Evolutionary conservation across 2,329 filamentous ascomycete species (phyloP).

Genomic region (Colletotrichum echinochloae): DNA sequence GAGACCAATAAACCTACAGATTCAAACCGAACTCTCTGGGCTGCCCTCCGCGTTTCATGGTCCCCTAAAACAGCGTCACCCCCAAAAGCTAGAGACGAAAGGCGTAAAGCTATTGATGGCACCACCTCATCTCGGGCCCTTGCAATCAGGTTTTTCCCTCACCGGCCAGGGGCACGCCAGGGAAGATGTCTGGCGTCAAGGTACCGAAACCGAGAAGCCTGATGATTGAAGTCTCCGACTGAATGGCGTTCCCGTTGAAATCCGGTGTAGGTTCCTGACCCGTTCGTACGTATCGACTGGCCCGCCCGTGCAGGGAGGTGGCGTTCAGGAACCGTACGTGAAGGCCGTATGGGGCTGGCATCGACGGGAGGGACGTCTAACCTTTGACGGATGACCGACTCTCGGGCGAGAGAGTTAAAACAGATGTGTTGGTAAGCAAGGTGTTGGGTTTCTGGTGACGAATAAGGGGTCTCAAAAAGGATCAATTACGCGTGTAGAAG

Average conservation of each 20-base stretch:
- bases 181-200: neutral
- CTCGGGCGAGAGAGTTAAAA: neutral
- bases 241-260: neutral
- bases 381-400: neutral
- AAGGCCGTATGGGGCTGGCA: too few species aligned
- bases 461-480: too few species aligned
- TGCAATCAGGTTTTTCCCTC: neutral
- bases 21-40: neutral
- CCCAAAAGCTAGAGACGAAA: neutral
- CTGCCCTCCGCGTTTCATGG: neutral
- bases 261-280: too few species aligned
- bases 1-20: neutral
- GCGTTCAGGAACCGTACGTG: too few species aligned
- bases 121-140: neutral
- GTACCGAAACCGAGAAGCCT: neutral
- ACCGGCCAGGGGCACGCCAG: neutral
- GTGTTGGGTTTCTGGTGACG: too few species aligned
- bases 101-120: neutral
- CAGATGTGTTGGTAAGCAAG: too few species aligned
- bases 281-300: neutral
- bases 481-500: too few species aligned
- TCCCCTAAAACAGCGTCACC: neutral
- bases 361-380: neutral
- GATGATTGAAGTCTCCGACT: too few species aligned
- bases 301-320: too few species aligned